phyloP scores from a whole-genome alignment of 2,329 filamentous ascomycete genomes.

The Teratosphaeria epicoccoides region DNA sequence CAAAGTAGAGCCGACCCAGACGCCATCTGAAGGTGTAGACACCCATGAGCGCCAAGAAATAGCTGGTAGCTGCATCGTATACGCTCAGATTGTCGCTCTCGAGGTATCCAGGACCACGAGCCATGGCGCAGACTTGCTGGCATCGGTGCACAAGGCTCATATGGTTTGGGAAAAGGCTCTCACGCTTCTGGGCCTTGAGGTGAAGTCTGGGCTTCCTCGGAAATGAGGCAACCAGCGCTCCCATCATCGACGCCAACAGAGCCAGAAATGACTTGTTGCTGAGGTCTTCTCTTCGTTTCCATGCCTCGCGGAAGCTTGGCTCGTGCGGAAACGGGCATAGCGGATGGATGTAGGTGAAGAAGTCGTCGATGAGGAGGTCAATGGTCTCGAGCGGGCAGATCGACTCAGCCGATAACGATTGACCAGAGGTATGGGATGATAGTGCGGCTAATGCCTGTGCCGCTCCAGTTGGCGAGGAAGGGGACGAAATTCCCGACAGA shows the following conservation, averaged over 20 bases:
- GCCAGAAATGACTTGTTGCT: constrained; percentile 58
- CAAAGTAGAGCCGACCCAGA: constrained; percentile 58
- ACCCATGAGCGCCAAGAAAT: constrained; percentile 58
- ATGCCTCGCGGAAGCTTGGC: constrained; percentile 61
- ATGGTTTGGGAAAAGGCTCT: constrained; percentile 57
- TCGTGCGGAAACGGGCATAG: constrained; percentile 70
- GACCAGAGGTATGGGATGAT: constrained; percentile 33
- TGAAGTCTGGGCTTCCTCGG: constrained; percentile 60
- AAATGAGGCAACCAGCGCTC: constrained; percentile 62
- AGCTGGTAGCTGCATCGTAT: constrained; percentile 61
- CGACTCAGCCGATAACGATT: constrained; percentile 48
- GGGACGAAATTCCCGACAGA: constrained; percentile 32
- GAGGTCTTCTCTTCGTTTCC: constrained; percentile 56
- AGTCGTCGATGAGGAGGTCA: constrained; percentile 64
- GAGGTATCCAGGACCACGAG: constrained; percentile 51
- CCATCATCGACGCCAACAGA: constrained; percentile 64
- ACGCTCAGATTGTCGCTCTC: constrained; percentile 45
- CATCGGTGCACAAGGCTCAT: constrained; percentile 61
- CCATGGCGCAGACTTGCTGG: constrained; percentile 56
- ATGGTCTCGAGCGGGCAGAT: constrained; percentile 62
- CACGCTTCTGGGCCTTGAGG: constrained; percentile 55
- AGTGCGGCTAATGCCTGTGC: constrained; percentile 43
- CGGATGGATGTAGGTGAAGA: constrained; percentile 73
- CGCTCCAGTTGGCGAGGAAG: constrained; percentile 43
- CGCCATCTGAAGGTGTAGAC: constrained; percentile 60